Base-by-base conservation (phyloP, 495 filamentous ascomycete genomes). In the Aspergillus bridgeri region DNA sequence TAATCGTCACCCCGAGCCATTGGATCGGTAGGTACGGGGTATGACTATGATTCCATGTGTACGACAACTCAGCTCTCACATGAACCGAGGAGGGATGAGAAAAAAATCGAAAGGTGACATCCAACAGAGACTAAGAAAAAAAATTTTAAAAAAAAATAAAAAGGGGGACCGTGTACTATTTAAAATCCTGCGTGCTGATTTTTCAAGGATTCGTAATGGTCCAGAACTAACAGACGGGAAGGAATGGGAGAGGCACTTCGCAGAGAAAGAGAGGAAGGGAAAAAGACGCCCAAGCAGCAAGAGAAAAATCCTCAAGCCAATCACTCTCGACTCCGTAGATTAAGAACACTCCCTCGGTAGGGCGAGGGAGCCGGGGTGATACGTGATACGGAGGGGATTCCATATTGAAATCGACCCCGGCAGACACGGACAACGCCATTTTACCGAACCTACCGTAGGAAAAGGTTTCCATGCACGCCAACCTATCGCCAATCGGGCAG, bases 21-120 rank as follows among this genome's bases (percentile, higher is more conserved):
- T 33, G 38, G 49, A 51, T 38, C 25, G n/a, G n/a, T n/a, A n/a
- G n/a, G n/a, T n/a, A n/a, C n/a, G n/a, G n/a, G n/a, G n/a, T n/a
- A n/a, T n/a, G n/a, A n/a, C n/a, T n/a, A n/a, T n/a, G n/a, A n/a
- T n/a, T n/a, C n/a, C n/a, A n/a, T n/a, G n/a, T n/a, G 27, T 27
- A 25, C 49, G 27, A 33, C 25, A 45, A 22, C 33, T 53, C 21
- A 53, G 42, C 42, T 53, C 49, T 53, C 51, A 53, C 51, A 53
- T 53, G 51, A 53, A 53, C 51, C 51, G 51, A 53, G 51, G 51
- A 22, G 50, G 27, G 18, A 50, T n/a, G 42, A 15, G 15, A 11
- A 8, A 15, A 15, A 38, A 38, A 4, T 29, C 6, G 13, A 38
- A 38, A 38, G 33, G 33, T 38, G 33, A 38, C 33, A 38, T 38